phyloP scores from a whole-genome alignment of 441 rosid species.

The Jatropha multifida region DNA sequence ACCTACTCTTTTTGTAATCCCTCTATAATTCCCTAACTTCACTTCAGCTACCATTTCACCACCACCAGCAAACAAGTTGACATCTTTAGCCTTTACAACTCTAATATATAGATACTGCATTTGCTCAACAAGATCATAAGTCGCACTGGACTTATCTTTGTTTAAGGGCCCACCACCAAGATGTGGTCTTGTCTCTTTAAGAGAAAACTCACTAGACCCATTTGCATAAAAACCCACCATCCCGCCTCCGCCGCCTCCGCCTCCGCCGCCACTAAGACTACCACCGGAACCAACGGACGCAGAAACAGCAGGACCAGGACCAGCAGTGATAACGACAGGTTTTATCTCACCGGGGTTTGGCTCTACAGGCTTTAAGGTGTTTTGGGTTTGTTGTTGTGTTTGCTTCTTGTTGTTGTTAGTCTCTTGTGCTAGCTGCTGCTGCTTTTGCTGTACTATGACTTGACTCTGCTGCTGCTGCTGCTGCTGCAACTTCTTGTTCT shows the following conservation, averaged over 20 bases:
- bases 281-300: constrained; percentile 9
- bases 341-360: constrained; percentile 51
- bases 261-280: constrained; percentile 1
- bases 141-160: constrained; percentile 39
- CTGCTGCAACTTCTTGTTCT: constrained; percentile 44
- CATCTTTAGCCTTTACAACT: constrained; percentile 41
- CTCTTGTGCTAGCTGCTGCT: constrained; percentile 27
- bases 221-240: constrained; percentile 29
- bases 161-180: constrained; percentile 45
- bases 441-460: constrained; percentile 42
- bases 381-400: constrained; percentile 30
- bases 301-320: constrained; percentile 32
- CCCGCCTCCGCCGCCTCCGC: constrained; percentile 26
- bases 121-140: constrained; percentile 54
- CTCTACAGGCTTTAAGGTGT: constrained; percentile 41
- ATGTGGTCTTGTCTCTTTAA: constrained; percentile 53
- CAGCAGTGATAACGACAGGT: constrained; percentile 49
- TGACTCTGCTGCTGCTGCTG: constrained; percentile 38
- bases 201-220: constrained; percentile 41
- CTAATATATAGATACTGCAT: constrained; percentile 51
- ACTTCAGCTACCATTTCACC: constrained; percentile 35
- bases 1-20: constrained; percentile 27
- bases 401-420: constrained; percentile 31
- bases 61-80: constrained; percentile 25
- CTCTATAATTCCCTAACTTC: constrained; percentile 37